Evolutionary conservation across 1,139 yeast genomes (phyloP).

Genomic region (Suhomyces atakaporum): DNA sequence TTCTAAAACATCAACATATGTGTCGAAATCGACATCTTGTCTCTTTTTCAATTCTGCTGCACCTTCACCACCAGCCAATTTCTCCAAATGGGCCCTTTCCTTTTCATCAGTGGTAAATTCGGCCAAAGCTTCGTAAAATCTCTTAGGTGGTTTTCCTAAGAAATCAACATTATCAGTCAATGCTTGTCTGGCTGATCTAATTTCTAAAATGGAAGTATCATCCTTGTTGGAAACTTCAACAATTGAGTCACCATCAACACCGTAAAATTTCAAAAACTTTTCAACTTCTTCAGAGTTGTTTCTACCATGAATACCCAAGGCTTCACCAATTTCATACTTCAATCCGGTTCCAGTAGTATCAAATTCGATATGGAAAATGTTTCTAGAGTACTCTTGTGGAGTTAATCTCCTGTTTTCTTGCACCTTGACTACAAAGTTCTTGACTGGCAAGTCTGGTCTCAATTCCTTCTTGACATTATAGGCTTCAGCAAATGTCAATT

Average conservation of each 20-base stretch:
- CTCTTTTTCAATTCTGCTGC: constrained; percentile 83
- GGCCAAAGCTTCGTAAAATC: constrained; percentile 84
- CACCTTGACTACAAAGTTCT: constrained; percentile 85
- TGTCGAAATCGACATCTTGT: constrained; percentile 80
- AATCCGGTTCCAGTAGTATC: constrained; percentile 90
- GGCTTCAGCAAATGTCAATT: constrained; percentile 80
- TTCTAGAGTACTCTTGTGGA: constrained; percentile 88
- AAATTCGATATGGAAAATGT: constrained; percentile 95
- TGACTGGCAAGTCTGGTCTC: constrained; percentile 89
- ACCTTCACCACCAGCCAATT: constrained; percentile 75
- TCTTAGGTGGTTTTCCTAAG: constrained; percentile 94
- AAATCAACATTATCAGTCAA: constrained; percentile 80
- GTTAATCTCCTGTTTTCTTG: constrained; percentile 91
- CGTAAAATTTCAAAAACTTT: constrained; percentile 70
- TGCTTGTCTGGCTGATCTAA: constrained; percentile 80
- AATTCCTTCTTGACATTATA: constrained; percentile 55
- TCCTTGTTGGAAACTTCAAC: constrained; percentile 76
- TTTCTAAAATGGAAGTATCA: constrained; percentile 56
- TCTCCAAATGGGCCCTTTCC: constrained; percentile 63
- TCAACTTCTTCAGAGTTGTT: constrained; percentile 67
- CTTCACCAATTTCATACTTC: constrained; percentile 93
- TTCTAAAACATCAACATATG: constrained; percentile 79
- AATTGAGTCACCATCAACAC: constrained; percentile 65
- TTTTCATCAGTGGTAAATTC: constrained; percentile 68
- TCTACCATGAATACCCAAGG: constrained; percentile 92